These are phyloP conservation scores for Delitschia confertaspora DNA, from an alignment of 495 filamentous ascomycete genomes.

Conservation along the genomic window DNA sequence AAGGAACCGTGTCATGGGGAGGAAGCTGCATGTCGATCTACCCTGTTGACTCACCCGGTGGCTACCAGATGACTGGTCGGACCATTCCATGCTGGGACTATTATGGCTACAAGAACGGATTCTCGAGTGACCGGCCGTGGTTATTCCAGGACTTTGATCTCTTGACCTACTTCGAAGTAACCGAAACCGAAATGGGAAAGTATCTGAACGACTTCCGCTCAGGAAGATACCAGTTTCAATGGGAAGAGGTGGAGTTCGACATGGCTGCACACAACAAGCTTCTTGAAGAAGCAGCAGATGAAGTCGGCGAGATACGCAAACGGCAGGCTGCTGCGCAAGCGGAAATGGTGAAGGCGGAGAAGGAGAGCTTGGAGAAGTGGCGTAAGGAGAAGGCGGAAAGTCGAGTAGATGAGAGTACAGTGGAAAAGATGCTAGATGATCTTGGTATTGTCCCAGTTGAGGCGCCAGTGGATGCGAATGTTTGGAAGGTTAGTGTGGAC, in stretches of 20 bases:
- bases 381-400: constrained; percentile 41
- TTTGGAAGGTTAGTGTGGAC: constrained; percentile 48
- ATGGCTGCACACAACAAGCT: constrained; percentile 46
- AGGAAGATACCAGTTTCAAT: constrained; percentile 45
- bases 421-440: constrained; percentile 40
- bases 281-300: constrained; percentile 35
- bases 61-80: constrained; percentile 48
- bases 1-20: constrained; percentile 47
- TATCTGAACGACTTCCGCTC: too few relatives aligned
- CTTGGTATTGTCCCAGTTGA: constrained; percentile 39
- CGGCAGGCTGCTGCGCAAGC: constrained; percentile 39
- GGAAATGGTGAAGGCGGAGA: constrained; percentile 42
- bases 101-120: constrained; percentile 43
- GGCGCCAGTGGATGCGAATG: constrained; percentile 46
- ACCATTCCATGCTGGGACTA: constrained; percentile 50
- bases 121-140: constrained; percentile 41
- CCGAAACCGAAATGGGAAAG: constrained; percentile 40
- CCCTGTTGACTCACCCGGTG: constrained; percentile 51
- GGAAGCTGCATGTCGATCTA: constrained; percentile 49
- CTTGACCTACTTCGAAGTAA: constrained; percentile 47
- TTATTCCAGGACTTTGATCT: constrained; percentile 52
- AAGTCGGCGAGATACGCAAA: constrained; percentile 38
- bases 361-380: constrained; percentile 40
- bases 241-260: constrained; percentile 42
- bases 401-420: constrained; percentile 36